These are phyloP conservation scores for Acorus calamus DNA, from an alignment of 106 monocot species.

Conservation along the genomic window DNA sequence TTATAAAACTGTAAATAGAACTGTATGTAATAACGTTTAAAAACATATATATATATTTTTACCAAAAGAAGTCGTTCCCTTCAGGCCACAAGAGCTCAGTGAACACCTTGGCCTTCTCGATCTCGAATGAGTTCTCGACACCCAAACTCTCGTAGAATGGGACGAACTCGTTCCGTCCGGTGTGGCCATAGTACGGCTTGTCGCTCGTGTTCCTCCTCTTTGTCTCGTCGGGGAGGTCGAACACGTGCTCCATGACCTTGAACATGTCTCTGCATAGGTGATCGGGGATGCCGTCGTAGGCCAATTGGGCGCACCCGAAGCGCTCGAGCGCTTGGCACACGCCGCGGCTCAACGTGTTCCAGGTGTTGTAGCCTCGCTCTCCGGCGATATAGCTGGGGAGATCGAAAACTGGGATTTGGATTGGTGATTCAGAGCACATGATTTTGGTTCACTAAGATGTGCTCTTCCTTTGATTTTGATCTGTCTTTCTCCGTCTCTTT, in stretches of 20 bases:
- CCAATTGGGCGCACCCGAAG: conserved; percentile 29
- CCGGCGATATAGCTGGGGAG: too few relatives aligned
- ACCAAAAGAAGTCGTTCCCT: conserved; percentile 38
- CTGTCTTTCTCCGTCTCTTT: too few relatives aligned
- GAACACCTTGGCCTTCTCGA: conserved; percentile 11
- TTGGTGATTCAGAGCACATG: too few relatives aligned
- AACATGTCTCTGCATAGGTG: conserved; percentile 20
- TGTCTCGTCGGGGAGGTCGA: conserved; percentile 29
- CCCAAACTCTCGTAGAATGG: conserved; percentile 28
- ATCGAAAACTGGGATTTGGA: too few relatives aligned
- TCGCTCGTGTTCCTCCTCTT: conserved; percentile 18
- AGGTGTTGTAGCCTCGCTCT: too few relatives aligned
- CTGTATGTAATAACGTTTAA: too few relatives aligned
- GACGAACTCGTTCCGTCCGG: conserved; percentile 9
- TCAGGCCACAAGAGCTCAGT: conserved; percentile 34
- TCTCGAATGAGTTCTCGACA: conserved; percentile 7
- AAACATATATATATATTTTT: not conserved
- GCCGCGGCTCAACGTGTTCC: not conserved
- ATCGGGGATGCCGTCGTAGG: conserved; percentile 13
- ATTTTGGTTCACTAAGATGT: too few relatives aligned
- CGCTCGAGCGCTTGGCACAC: conserved; percentile 15
- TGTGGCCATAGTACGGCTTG: conserved; percentile 19
- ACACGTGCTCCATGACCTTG: conserved; percentile 13
- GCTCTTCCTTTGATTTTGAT: too few relatives aligned
- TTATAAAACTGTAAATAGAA: too few relatives aligned